These are phyloP conservation scores for Daldinia eschscholtzii DNA, from an alignment of 2,329 filamentous ascomycete genomes.

Conservation along the genomic window DNA sequence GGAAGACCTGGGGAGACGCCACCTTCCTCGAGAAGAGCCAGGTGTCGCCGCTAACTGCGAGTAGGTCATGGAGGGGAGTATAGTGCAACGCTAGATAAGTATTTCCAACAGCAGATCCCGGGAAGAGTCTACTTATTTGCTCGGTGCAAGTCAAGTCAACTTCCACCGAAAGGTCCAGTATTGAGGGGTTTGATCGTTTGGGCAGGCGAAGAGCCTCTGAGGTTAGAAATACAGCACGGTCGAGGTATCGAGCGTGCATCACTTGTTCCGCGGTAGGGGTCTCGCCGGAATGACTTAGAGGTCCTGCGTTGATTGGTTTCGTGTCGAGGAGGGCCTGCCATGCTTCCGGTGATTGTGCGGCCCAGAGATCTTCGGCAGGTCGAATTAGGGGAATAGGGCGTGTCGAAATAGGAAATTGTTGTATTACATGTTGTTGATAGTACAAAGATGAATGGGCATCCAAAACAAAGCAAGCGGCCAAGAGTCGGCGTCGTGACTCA, in stretches of 20 bases:
- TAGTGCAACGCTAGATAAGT: constrained; percentile 69
- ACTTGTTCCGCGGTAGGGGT: constrained; percentile 55
- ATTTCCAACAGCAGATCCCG: constrained; percentile 60
- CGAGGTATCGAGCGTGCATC: constrained; percentile 48
- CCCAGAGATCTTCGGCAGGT: constrained; percentile 63
- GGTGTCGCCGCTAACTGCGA: constrained; percentile 69
- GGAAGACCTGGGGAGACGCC: constrained; percentile 58
- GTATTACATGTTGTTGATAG: constrained; percentile 61
- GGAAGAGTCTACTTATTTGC: constrained; percentile 59
- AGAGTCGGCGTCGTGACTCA: constrained; percentile 66
- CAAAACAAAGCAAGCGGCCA: constrained; percentile 68
- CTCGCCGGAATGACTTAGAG: constrained; percentile 50
- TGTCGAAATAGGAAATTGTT: constrained; percentile 53
- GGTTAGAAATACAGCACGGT: constrained; percentile 49
- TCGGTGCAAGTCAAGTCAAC: constrained; percentile 46
- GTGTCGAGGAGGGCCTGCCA: constrained; percentile 59
- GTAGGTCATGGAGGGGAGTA: constrained; percentile 69
- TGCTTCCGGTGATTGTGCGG: constrained; percentile 58
- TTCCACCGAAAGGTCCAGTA: constrained; percentile 40
- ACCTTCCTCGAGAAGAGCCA: constrained; percentile 71
- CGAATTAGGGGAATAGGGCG: constrained; percentile 63
- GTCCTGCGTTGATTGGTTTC: constrained; percentile 49
- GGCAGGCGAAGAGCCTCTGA: constrained; percentile 50
- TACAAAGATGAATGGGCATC: constrained; percentile 69
- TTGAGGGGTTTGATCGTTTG: constrained; percentile 39